Conservation (phyloP, 768 basidiomycete genomes). For the Obba rivulosa region DNA sequence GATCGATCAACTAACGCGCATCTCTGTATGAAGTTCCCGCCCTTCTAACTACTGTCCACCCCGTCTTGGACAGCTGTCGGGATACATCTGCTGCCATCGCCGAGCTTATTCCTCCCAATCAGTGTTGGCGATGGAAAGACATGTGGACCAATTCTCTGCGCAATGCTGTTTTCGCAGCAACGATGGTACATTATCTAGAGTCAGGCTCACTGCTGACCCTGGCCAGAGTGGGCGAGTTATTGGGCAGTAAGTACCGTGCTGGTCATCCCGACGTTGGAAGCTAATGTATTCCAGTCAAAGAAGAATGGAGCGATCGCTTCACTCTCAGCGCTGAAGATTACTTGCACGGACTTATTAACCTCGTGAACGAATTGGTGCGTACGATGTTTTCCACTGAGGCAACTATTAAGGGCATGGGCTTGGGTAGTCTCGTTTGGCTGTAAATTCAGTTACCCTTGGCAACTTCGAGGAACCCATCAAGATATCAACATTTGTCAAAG, state of each 20-base stretch:
- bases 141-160: constrained; percentile 74
- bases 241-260: constrained; percentile 57
- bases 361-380: constrained; percentile 77
- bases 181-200: constrained; percentile 60
- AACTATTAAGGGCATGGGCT: background rate
- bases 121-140: constrained; percentile 83
- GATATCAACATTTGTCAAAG: constrained; percentile 77
- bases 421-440: constrained; percentile 65
- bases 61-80: constrained; percentile 50
- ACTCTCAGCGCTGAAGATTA: constrained; percentile 71
- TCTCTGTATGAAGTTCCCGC: constrained; percentile 50
- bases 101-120: constrained; percentile 56
- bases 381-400: background rate
- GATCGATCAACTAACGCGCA: background rate
- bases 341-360: constrained; percentile 69
- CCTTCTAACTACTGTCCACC: constrained; percentile 52
- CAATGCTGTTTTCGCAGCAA: constrained; percentile 58
- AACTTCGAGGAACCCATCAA: constrained; percentile 75
- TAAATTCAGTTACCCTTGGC: constrained; percentile 79
- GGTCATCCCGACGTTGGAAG: no score
- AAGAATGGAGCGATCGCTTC: constrained; percentile 66
- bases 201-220: constrained; percentile 56
- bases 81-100: constrained; percentile 49
- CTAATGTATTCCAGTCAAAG: constrained; percentile 42
- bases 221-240: constrained; percentile 40